Evolutionary conservation across 2,329 filamentous ascomycete genomes (phyloP).

Genomic region (Cryphonectria naterciae): DNA sequence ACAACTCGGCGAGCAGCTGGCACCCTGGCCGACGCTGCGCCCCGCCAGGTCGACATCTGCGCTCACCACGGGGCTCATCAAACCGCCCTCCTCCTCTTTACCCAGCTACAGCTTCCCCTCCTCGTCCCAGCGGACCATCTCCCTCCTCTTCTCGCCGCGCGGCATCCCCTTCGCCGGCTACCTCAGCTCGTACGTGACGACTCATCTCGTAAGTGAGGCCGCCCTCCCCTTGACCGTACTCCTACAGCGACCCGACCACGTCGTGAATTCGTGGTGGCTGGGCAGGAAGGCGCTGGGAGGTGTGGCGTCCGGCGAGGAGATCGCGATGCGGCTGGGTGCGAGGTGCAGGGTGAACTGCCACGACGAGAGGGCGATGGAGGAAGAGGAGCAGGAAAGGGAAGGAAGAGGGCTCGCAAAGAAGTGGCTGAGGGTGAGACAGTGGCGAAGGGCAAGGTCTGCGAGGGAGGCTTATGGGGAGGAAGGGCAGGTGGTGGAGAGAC

Average conservation of each 20-base stretch:
- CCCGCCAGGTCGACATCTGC: slow-evolving; percentile 43
- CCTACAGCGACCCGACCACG: slow-evolving; percentile 65
- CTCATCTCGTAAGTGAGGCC: slow-evolving; percentile 58
- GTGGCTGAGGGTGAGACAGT: slow-evolving; percentile 46
- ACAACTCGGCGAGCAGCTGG: slow-evolving; percentile 6
- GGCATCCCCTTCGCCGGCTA: slow-evolving; percentile 56
- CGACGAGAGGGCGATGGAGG: slow-evolving; percentile 65
- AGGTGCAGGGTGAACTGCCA: slow-evolving; percentile 65
- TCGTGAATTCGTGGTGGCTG: slow-evolving; percentile 63
- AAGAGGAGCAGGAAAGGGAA: slow-evolving; percentile 54
- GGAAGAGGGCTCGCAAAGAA: slow-evolving; percentile 55
- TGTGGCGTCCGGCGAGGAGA: slow-evolving; percentile 59
- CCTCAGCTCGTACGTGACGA: slow-evolving; percentile 59
- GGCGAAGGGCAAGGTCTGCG: slow-evolving; percentile 33
- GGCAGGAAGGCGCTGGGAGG: slow-evolving; percentile 47
- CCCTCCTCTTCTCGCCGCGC: slow-evolving; percentile 68
- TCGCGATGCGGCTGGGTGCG: slow-evolving; percentile 57
- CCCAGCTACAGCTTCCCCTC: slow-evolving; percentile 27
- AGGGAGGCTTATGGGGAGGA: neutral
- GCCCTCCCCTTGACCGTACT: slow-evolving; percentile 67
- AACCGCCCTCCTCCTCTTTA: slow-evolving; percentile 25
- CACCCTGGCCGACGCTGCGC: slow-evolving; percentile 34
- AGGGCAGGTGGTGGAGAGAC: neutral
- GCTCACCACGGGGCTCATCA: slow-evolving; percentile 29
- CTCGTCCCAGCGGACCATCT: slow-evolving; percentile 52